phyloP scores from a whole-genome alignment of 306 rosid species.

The Gleditsia sinensis region DNA sequence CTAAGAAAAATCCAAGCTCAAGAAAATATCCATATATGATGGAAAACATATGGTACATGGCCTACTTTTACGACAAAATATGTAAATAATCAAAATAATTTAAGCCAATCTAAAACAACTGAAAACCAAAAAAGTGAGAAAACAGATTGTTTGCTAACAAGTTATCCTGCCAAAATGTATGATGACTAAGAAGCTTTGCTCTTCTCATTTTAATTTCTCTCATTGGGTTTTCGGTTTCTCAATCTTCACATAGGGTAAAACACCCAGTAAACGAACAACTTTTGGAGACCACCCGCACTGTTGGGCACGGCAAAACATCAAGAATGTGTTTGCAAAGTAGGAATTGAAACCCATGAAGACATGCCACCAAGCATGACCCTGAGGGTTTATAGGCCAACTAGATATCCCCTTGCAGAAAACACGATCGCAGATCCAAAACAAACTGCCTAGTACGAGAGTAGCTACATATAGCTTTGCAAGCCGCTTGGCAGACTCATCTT shows the following conservation, averaged over 20 bases:
- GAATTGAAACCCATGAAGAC: conserved; percentile 80
- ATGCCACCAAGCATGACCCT: conserved; percentile 92
- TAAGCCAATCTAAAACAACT: conserved; percentile 40
- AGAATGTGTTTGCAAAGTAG: conserved; percentile 81
- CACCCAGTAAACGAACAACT: conserved; percentile 62
- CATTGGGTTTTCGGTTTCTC: conserved; percentile 84
- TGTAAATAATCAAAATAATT: conserved; percentile 38
- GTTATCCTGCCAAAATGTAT: conserved; percentile 40
- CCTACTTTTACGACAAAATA: conserved; percentile 47
- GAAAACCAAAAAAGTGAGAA: background rate
- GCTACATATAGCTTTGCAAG: conserved; percentile 64
- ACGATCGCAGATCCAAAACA: conserved; percentile 69
- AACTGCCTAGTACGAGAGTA: conserved; percentile 63
- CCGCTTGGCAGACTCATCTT: conserved; percentile 68
- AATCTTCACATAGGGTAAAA: conserved; percentile 77
- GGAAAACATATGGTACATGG: conserved; percentile 50
- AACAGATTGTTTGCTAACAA: conserved; percentile 30
- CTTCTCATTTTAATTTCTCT: conserved; percentile 34
- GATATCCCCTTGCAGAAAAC: conserved; percentile 68
- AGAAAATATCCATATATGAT: conserved; percentile 23
- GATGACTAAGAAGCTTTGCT: conserved; percentile 35
- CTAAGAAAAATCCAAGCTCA: conserved; percentile 16
- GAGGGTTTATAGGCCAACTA: conserved; percentile 69
- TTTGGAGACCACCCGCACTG: conserved; percentile 82
- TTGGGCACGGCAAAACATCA: conserved; percentile 91